Percentiles rank a stretch among this genome's conserved stretches.
phyloP scores from a whole-genome alignment of 1,284 basidiomycete genomes.

The Rhodofomes roseus region DNA sequence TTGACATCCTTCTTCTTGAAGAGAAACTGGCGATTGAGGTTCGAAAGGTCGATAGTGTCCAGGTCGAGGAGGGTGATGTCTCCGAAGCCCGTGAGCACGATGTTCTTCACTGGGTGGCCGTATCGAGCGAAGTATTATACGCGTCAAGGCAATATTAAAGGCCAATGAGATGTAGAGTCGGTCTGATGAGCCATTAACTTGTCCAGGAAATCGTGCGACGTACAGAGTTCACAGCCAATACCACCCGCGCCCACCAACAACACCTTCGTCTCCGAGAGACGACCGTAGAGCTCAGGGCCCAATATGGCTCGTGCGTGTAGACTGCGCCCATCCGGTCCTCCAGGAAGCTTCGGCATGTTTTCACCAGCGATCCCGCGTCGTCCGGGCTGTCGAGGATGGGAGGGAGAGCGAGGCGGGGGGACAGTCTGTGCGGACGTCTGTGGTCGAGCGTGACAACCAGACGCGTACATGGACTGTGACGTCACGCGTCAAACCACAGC shows the following conservation, averaged over 20 bases:
- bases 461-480: constrained; percentile 4
- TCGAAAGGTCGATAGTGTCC: constrained; percentile 98
- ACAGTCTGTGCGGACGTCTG: too few species aligned
- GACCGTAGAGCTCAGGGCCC: constrained; percentile 61
- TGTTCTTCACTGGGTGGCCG: constrained; percentile 81
- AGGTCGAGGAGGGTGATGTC: constrained; percentile 93
- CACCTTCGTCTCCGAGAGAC: constrained; percentile 65
- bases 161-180: background rate
- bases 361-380: background rate
- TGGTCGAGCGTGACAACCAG: background rate
- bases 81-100: constrained; percentile 90
- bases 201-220: constrained; percentile 29
- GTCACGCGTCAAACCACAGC: constrained; percentile 6
- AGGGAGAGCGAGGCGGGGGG: background rate
- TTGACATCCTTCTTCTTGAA: constrained; percentile 98
- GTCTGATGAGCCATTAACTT: background rate
- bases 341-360: background rate
- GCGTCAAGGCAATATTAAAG: background rate
- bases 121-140: background rate
- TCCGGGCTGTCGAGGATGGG: background rate
- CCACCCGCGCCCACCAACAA: constrained; percentile 96
- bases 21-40: constrained; percentile 96
- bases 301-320: constrained; percentile 69
- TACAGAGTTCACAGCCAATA: constrained; percentile 95
- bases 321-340: constrained; percentile 12